Conservation (phyloP, 2,329 filamentous ascomycete species). For the Fusarium caatingaense region DNA sequence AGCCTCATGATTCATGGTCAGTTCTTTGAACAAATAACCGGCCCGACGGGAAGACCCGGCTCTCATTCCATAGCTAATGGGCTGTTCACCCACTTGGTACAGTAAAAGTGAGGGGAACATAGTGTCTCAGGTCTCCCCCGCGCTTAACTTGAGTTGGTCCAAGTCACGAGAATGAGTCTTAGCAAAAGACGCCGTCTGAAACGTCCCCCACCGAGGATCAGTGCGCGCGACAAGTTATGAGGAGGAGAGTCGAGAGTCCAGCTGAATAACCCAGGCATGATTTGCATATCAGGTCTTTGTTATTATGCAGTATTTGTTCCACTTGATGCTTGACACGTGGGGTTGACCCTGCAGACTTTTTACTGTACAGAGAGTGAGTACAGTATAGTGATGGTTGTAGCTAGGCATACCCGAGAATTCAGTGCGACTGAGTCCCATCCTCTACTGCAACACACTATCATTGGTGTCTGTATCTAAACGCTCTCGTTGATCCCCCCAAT, state of each 20-base stretch:
- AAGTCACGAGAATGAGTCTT: slow-evolving; percentile 13
- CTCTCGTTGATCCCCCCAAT: not conserved
- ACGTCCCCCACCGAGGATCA: slow-evolving; percentile 10
- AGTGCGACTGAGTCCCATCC: not conserved
- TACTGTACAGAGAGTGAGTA: not conserved
- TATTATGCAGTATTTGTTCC: slow-evolving; percentile 30
- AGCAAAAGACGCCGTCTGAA: slow-evolving; percentile 20
- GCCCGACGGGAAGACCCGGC: slow-evolving; percentile 29
- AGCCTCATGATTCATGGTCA: not conserved
- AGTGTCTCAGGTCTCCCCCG: slow-evolving; percentile 8
- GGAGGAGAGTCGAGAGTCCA: too few relatives aligned
- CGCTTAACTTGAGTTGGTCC: slow-evolving; percentile 6
- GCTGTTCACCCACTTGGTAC: not conserved
- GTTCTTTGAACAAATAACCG: not conserved
- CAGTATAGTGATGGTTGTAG: not conserved
- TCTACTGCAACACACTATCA: not conserved
- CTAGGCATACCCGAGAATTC: not conserved
- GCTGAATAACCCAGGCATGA: slow-evolving; percentile 21
- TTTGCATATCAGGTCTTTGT: slow-evolving; percentile 24
- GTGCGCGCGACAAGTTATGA: slow-evolving; percentile 14
- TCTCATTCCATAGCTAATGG: not conserved
- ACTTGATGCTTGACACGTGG: slow-evolving; percentile 41
- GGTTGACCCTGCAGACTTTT: not conserved
- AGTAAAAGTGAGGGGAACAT: not conserved
- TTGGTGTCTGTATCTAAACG: not conserved